Conservation (phyloP, 2,329 filamentous ascomycete species). For the Ambrosiella beaveri region DNA sequence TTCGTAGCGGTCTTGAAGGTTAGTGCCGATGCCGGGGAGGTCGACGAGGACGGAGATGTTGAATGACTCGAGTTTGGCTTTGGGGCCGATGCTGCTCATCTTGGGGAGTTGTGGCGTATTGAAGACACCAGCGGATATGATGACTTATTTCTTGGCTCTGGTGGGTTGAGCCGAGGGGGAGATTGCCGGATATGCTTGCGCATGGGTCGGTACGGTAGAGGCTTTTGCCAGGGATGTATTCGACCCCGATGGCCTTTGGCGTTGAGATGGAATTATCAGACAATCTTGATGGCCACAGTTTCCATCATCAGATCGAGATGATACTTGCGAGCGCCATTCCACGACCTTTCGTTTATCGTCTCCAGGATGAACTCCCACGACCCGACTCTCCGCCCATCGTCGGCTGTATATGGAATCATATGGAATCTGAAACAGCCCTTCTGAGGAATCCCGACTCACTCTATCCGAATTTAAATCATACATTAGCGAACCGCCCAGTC, state of each 20-base stretch:
- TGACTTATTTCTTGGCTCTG: slow-evolving; percentile 27
- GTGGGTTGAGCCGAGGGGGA: slow-evolving; percentile 14
- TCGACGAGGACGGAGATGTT: slow-evolving; percentile 28
- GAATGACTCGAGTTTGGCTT: slow-evolving; percentile 24
- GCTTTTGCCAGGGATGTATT: slow-evolving; percentile 14
- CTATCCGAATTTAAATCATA: slow-evolving; percentile 18
- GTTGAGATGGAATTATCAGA: slow-evolving; percentile 17
- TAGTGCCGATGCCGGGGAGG: slow-evolving; percentile 30
- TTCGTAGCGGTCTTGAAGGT: slow-evolving; percentile 29
- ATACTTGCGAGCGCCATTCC: slow-evolving; percentile 19
- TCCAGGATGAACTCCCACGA: slow-evolving; percentile 36
- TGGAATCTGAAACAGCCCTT: slow-evolving; percentile 39
- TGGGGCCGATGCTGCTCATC: slow-evolving; percentile 31
- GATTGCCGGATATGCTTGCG: slow-evolving; percentile 18
- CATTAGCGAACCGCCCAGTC: slow-evolving; percentile 17
- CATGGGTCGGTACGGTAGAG: slow-evolving; percentile 20
- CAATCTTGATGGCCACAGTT: slow-evolving; percentile 22
- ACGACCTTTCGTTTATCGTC: slow-evolving; percentile 14
- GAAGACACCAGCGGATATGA: slow-evolving; percentile 31
- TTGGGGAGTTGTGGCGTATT: slow-evolving; percentile 34
- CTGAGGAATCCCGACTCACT: slow-evolving; percentile 13
- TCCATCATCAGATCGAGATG: slow-evolving; percentile 14
- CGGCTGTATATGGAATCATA: slow-evolving; percentile 37
- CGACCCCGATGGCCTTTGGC: slow-evolving; percentile 25
- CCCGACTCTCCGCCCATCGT: slow-evolving; percentile 33